These are phyloP conservation scores for Nicotiana sylvestris DNA, from an alignment of 257 asterid genomes.

Conservation along the genomic window DNA sequence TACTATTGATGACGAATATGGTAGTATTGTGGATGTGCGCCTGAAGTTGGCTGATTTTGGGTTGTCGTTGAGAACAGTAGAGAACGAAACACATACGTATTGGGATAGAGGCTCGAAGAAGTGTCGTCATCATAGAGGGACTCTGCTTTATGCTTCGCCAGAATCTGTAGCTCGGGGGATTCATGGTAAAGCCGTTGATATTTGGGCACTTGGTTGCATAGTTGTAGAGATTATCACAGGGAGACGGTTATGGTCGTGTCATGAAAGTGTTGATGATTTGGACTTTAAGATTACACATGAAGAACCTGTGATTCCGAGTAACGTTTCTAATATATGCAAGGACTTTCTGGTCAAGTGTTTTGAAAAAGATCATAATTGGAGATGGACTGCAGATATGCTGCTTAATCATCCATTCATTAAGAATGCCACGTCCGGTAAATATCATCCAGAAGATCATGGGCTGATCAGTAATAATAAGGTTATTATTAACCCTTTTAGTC, in stretches of 20 bases:
- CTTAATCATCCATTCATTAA: background rate
- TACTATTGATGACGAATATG: too few species aligned
- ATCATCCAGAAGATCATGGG: too few species aligned
- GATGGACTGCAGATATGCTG: background rate
- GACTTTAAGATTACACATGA: background rate
- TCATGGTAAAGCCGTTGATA: background rate
- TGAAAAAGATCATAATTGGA: background rate
- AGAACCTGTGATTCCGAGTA: background rate
- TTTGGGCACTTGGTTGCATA: conserved; percentile 13
- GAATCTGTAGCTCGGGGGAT: background rate
- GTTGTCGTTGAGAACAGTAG: background rate
- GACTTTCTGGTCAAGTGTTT: background rate
- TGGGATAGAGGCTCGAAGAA: too few species aligned
- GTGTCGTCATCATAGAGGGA: background rate
- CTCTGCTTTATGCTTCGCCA: conserved; percentile 8
- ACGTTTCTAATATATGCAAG: background rate
- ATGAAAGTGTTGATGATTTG: background rate
- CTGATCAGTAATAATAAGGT: too few species aligned
- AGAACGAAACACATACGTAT: background rate
- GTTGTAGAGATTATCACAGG: conserved; percentile 6
- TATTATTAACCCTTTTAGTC: too few species aligned
- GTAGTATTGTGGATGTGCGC: background rate
- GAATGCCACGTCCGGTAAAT: too few species aligned
- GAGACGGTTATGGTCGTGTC: background rate
- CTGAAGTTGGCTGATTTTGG: conserved; percentile 10